Base-by-base conservation (phyloP, 2,329 filamentous ascomycete genomes). In the Aureobasidium sp. region DNA sequence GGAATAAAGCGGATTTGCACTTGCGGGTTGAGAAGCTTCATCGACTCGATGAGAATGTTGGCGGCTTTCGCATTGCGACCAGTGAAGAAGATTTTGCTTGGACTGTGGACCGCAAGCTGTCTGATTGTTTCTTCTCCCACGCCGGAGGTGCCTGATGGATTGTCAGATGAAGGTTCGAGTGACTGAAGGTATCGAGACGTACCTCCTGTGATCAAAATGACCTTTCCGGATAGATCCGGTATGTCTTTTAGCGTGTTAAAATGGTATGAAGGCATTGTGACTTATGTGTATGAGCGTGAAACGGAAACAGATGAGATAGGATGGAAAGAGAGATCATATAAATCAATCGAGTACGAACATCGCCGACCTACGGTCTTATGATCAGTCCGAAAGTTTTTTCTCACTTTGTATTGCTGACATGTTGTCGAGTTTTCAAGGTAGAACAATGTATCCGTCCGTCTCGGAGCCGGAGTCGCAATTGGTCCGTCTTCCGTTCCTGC, bases 1-100 rank as follows among this genome's bases (percentile, higher is more conserved):
- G 74, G 69, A 9, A 84, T 68, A 64, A 76, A 74, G 44, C 74
- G 71, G 60, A 83, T 76, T 62, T 77, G 73, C 26, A 71, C 67
- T 9, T 68, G 67, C 13, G 67, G 67, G 34, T 70, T 62, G 13
- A 73, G 66, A 23, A 69, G 64, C 2, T 70, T 46, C 63, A 76
- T 67, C 63, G 77, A 73, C 1, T 73, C 71, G 5, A 76, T 67
- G 47, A 83, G 77, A 20, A 76, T 73, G 9, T 74, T 71, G 37
- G 72, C 75, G 7, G 77, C 76, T 48, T 75, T 74, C 46, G 69
- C 72, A 23, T 74, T 79, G 52, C 82, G 79, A 3, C 80, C 79
- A 13, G 77, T 80, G 57, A 84, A 75, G 71, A 80, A 83, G 62
- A 84, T 78, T 56, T 80, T 76, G 1, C 73, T 72, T 1, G 81